Evolutionary conservation across 805 yeast species (phyloP).

Genomic region (Cyberlindnera maclurae): DNA sequence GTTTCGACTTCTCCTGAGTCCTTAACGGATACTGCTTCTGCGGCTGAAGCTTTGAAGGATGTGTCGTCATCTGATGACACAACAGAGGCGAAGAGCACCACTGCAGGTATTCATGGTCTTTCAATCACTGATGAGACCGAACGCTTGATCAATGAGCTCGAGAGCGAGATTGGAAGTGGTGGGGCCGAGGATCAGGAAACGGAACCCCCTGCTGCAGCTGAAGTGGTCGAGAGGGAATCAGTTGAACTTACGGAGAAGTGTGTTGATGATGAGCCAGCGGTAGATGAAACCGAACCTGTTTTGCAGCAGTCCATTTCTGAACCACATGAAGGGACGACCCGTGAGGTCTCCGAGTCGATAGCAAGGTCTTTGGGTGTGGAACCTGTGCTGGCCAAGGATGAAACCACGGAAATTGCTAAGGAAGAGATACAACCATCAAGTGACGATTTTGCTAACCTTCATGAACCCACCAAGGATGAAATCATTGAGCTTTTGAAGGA

Average conservation of each 20-base stretch:
- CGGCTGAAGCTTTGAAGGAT: neutral
- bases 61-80: neutral
- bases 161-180: conserved; percentile 11
- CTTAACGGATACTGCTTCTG: neutral
- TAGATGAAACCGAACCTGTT: no score
- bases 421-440: conserved; percentile 1
- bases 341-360: no score
- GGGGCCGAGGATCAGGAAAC: neutral
- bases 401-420: no score
- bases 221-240: no score
- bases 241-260: no score
- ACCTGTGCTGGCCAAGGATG: no score
- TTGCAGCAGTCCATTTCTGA: no score
- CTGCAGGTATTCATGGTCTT: neutral
- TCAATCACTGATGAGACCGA: conserved; percentile 18
- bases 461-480: conserved; percentile 24
- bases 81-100: neutral
- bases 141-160: conserved; percentile 16
- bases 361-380: no score
- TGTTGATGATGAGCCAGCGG: no score
- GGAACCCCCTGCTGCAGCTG: no score
- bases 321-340: no score
- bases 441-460: conserved; percentile 9
- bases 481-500: conserved; percentile 23
- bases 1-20: neutral